These are phyloP conservation scores for Ilyonectria mors-panacis DNA, from an alignment of 2,329 filamentous ascomycete genomes.

Conservation along the genomic window DNA sequence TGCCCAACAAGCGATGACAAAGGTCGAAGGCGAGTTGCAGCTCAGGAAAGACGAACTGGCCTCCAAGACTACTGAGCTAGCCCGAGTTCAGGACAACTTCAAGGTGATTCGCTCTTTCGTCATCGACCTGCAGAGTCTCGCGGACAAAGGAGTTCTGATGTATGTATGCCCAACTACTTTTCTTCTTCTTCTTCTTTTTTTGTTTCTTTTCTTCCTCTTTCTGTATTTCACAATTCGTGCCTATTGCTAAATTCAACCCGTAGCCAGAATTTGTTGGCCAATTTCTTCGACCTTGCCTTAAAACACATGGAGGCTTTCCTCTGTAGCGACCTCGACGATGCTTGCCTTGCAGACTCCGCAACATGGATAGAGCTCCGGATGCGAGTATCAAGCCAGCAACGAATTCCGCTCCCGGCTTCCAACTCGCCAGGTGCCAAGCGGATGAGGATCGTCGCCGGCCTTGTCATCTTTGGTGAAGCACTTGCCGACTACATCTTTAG, in stretches of 20 bases:
- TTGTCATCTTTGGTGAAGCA: conserved; percentile 2
- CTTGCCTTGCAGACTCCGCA: background rate
- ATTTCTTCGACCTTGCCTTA: background rate
- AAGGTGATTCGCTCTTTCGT: too few species aligned
- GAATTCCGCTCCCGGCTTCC: background rate
- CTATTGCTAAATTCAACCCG: background rate
- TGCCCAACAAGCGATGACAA: background rate
- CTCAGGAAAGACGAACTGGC: too few species aligned
- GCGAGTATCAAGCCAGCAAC: background rate
- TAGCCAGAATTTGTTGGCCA: background rate
- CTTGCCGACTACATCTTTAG: background rate
- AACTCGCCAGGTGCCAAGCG: conserved; percentile 3
- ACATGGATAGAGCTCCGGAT: background rate
- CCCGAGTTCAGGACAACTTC: too few species aligned
- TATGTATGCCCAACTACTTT: too few species aligned
- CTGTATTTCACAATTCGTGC: too few species aligned
- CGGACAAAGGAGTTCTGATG: too few species aligned
- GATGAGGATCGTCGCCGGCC: conserved; percentile 2
- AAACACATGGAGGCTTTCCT: conserved; percentile 4
- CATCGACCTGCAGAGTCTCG: too few species aligned
- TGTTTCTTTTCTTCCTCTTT: too few species aligned
- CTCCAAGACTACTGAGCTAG: too few species aligned
- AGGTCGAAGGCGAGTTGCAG: too few species aligned
- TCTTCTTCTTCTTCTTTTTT: too few species aligned
- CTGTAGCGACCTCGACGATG: background rate